A percentile compares a stretch with the other conserved stretches of the same genome.
Conservation (phyloP, 352 stramenopile species). For the Phytophthora ramorum region DNA sequence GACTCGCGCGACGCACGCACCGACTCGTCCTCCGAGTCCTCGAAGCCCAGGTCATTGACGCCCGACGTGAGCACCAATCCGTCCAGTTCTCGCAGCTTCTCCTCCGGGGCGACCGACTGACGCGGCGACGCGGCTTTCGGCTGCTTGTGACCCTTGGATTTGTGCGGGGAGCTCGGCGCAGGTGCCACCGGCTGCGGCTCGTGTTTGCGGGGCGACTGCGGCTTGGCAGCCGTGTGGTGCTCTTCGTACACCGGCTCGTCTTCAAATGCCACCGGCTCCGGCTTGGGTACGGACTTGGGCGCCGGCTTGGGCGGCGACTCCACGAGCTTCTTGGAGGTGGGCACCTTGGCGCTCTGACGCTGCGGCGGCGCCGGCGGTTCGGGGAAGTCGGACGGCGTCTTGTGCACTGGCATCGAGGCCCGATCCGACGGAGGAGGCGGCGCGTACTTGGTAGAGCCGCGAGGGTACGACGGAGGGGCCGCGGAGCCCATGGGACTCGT, state of each 20-base stretch:
- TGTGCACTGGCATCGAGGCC: slow-evolving; percentile 44
- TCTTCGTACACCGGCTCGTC: slow-evolving; percentile 25
- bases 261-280: slow-evolving; percentile 23
- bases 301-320: slow-evolving; percentile 19
- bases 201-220: not conserved
- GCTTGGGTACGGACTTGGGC: slow-evolving; percentile 18
- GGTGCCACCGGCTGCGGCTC: slow-evolving; percentile 4
- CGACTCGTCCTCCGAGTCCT: slow-evolving; percentile 46
- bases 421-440: slow-evolving; percentile 30
- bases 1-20: slow-evolving; percentile 38
- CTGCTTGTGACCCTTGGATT: slow-evolving; percentile 31
- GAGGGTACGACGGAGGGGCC: slow-evolving; percentile 38
- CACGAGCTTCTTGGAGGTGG: slow-evolving; percentile 23
- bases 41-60: slow-evolving; percentile 62
- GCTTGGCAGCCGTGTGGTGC: slow-evolving; percentile 2
- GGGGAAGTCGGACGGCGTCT: slow-evolving; percentile 38
- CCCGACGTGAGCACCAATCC: slow-evolving; percentile 47
- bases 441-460: slow-evolving; percentile 34
- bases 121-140: slow-evolving; percentile 22
- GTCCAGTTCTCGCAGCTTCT: slow-evolving; percentile 42
- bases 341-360: slow-evolving; percentile 45
- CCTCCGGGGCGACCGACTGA: slow-evolving; percentile 37
- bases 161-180: slow-evolving; percentile 10
- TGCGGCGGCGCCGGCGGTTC: slow-evolving; percentile 31
- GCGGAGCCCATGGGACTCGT: slow-evolving; percentile 72